Conservation (phyloP, 78 protist genomes). For the Guillardia theta region DNA sequence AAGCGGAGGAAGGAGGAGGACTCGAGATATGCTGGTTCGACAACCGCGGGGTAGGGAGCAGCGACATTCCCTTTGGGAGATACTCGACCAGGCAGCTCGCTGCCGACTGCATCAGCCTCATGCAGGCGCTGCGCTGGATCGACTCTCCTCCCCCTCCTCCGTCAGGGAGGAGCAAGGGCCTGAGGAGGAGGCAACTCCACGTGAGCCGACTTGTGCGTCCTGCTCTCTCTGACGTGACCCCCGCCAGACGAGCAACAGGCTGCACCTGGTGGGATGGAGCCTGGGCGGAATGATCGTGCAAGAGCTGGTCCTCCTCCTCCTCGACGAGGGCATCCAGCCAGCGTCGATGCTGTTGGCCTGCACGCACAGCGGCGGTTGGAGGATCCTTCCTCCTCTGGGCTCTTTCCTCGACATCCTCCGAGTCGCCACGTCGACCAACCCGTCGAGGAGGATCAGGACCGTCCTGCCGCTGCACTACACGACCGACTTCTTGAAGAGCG, state of each 20-base stretch:
- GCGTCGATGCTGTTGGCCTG: background rate
- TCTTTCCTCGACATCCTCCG: background rate
- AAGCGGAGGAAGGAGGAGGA: background rate
- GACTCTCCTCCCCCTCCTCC: background rate
- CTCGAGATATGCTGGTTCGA: conserved; percentile 4
- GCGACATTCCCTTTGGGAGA: background rate
- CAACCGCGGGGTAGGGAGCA: background rate
- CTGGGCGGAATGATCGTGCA: background rate
- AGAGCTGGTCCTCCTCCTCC: background rate
- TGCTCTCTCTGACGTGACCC: background rate
- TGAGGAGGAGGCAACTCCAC: background rate
- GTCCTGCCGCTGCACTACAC: background rate
- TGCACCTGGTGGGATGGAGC: background rate
- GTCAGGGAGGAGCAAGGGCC: background rate
- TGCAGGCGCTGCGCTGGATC: background rate
- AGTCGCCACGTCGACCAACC: background rate
- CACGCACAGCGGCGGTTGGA: background rate
- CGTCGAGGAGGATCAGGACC: background rate
- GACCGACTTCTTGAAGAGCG: background rate
- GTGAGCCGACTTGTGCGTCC: background rate
- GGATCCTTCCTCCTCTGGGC: background rate
- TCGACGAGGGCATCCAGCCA: background rate
- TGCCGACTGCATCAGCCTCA: background rate
- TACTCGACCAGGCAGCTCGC: background rate
- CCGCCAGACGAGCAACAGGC: too few species aligned